Base-by-base conservation (phyloP, 257 asterid species). In the Thymus mandschuricus region DNA sequence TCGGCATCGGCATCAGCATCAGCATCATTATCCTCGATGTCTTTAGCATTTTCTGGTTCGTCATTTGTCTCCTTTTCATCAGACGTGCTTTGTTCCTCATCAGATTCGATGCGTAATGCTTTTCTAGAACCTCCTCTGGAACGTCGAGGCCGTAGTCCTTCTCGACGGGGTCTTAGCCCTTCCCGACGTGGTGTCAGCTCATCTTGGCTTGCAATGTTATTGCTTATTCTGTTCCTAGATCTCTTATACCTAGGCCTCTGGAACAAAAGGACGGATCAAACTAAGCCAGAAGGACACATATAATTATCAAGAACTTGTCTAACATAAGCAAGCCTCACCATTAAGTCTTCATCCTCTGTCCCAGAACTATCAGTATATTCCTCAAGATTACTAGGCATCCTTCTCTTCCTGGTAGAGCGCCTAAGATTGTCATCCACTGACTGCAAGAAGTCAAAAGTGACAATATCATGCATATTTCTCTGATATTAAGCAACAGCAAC, bases 391-490 rank as follows among this genome's bases (percentile, higher is more conserved):
- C 67, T 75, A 21, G 99, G 88, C 41, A 79, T 71, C 80, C 96
- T 92, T 80, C 96, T 87, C 83, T 85, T 89, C 86, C 98, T 89
- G 40, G 98, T 92, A 68, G 98, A 95, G 70, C 98, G 97, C 76
- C 98, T 92, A 68, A 92, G 98, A 78, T 82, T 92, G 77, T 85
- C 66, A 3, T 76, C 88, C 74, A 58, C 88, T 29, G 96, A 80
- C 99, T 95, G 96, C 81, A 83, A 80, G 60, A 81, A 65, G 77
- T 72, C 72, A 79, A 69, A 27, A 71, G 48, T 11, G 55, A 60
- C 60, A n/a, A 49, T 12, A 60, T 73, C 52, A 75, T 38, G 46
- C 50, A 33, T 30, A 35, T 31, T 33, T 69, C 61, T 69, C 33
- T 54, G 56, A 55, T 46, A 41, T 38, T 40, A 49, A 62, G 60